phyloP scores from a whole-genome alignment of 2,329 filamentous ascomycete genomes.

The Epichloe typhina region DNA sequence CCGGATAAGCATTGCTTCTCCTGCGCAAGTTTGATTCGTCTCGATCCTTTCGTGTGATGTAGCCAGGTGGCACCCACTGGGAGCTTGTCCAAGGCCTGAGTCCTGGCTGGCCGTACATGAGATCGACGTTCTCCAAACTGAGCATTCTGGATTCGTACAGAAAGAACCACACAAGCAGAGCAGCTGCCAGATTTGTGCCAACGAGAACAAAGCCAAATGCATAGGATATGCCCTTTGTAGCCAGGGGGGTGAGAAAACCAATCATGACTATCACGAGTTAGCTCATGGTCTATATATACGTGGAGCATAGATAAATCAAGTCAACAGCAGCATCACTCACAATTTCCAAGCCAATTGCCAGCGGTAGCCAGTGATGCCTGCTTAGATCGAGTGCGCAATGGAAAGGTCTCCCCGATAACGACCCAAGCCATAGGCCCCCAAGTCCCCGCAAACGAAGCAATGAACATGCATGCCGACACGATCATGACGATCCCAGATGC shows the following conservation, averaged over 20 bases:
- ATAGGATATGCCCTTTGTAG: slow-evolving; percentile 47
- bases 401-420: slow-evolving; percentile 53
- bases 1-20: slow-evolving; percentile 6
- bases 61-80: slow-evolving; percentile 37
- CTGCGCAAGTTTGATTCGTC: slow-evolving; percentile 17
- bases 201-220: slow-evolving; percentile 54
- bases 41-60: slow-evolving; percentile 25
- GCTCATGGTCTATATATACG: not conserved
- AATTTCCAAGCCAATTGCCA: slow-evolving; percentile 48
- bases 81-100: slow-evolving; percentile 49
- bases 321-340: slow-evolving; percentile 11
- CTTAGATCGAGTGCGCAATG: slow-evolving; percentile 40
- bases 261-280: slow-evolving; percentile 37
- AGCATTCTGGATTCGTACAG: slow-evolving; percentile 52
- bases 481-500: slow-evolving; percentile 55
- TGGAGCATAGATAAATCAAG: not conserved
- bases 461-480: slow-evolving; percentile 61
- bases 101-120: slow-evolving; percentile 48
- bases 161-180: slow-evolving; percentile 53
- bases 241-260: slow-evolving; percentile 53
- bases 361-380: slow-evolving; percentile 41
- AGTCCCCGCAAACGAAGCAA: slow-evolving; percentile 54
- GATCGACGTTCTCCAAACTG: slow-evolving; percentile 58
- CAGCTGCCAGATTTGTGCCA: slow-evolving; percentile 44
- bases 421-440: slow-evolving; percentile 62